phyloP scores from a whole-genome alignment of 2,329 filamentous ascomycete species.

The Sporothrix humicola region DNA sequence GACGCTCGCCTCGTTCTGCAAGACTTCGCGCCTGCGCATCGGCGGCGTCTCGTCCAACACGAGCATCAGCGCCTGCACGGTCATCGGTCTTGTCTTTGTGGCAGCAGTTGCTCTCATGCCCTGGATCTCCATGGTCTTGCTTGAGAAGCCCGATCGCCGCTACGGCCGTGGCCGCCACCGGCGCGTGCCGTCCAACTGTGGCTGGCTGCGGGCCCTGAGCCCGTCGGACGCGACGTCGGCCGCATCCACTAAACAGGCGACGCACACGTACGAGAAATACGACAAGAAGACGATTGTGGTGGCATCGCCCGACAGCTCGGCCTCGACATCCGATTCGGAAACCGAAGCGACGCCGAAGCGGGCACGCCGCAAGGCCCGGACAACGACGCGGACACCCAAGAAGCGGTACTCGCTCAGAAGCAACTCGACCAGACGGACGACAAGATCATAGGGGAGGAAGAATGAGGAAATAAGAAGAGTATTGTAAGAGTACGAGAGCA shows the following conservation, averaged over 20 bases:
- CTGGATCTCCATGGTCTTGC: conserved; percentile 34
- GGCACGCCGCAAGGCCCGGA: not conserved
- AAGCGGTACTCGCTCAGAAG: conserved; percentile 6
- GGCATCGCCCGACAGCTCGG: not conserved
- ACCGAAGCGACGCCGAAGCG: conserved; percentile 13
- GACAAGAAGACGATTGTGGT: not conserved
- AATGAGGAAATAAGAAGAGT: not conserved
- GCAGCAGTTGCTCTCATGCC: conserved; percentile 28
- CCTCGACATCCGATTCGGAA: not conserved
- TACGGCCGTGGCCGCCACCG: conserved; percentile 1
- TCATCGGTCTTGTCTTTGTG: conserved; percentile 24
- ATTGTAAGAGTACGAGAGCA: too few species aligned
- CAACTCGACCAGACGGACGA: not conserved
- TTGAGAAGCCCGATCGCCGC: conserved; percentile 23
- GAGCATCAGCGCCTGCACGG: conserved; percentile 17
- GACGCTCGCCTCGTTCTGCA: conserved; percentile 13
- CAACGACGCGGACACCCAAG: not conserved
- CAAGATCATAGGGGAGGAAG: not conserved
- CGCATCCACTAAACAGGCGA: not conserved
- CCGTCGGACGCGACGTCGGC: not conserved
- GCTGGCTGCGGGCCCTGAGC: conserved; percentile 3
- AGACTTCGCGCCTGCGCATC: not conserved
- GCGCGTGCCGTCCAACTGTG: conserved; percentile 13
- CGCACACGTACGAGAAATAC: not conserved
- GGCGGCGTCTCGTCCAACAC: not conserved